Evolutionary conservation across 495 filamentous ascomycete species (phyloP).

Genomic region (Tuber brumale): DNA sequence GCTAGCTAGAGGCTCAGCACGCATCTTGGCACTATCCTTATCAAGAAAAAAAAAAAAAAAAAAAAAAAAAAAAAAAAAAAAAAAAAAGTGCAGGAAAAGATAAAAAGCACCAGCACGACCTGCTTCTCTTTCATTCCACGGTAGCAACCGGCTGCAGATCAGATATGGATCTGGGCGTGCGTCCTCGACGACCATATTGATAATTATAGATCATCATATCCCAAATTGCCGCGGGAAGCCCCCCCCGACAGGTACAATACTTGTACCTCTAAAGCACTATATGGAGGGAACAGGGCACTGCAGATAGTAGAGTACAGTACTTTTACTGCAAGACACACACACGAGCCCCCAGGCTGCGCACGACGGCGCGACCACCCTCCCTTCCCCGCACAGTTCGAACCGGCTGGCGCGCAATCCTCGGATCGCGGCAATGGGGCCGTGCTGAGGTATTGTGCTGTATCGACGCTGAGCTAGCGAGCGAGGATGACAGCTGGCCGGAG

Average conservation of each 20-base stretch:
- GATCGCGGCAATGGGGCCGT: neutral
- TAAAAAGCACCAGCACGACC: neutral
- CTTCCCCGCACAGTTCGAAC: neutral
- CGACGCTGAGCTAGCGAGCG: neutral
- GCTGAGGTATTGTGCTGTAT: neutral
- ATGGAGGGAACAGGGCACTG: neutral
- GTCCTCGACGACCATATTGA: slow-evolving; percentile 30
- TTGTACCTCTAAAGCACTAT: neutral
- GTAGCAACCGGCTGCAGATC: slow-evolving; percentile 19
- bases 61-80: neutral
- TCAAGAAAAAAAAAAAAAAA: neutral
- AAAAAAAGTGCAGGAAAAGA: too few species aligned
- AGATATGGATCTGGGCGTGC: slow-evolving; percentile 36
- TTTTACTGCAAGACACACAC: too few species aligned
- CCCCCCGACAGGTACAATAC: neutral
- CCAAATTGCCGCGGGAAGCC: too few species aligned
- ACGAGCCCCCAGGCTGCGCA: neutral
- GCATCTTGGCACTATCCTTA: neutral
- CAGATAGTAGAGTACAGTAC: neutral
- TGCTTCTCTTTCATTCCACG: neutral
- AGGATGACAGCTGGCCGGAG: neutral
- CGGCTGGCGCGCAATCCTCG: neutral
- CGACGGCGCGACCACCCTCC: neutral
- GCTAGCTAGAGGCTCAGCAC: neutral
- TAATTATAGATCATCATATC: neutral